Evolutionary conservation across 208 protist genomes (phyloP), one percentile per base, ranked within the genome.

Genomic region (Acanthamoeba culbertsoni): DNA sequence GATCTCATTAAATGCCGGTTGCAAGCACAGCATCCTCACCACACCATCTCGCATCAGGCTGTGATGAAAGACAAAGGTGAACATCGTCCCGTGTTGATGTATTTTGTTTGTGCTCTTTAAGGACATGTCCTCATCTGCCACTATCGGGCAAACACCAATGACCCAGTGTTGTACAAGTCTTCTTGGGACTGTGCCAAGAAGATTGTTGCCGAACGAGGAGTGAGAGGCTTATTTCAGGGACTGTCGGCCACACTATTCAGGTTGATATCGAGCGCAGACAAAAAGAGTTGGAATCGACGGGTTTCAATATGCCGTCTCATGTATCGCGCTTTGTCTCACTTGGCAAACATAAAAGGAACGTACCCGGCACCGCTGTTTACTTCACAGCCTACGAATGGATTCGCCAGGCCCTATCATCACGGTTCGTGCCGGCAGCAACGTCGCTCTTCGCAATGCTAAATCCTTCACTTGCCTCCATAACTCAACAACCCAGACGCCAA

Each of bases 381-480:
- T 92, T 92, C 43, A 92, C 88, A 6, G 48, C 63, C 18, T 92
- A 92, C 40, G 88, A 92, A 28, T n/a, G 6, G 46, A 6, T 92
- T n/a, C 88, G 88, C 2, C 88, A 62, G n/a, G n/a, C n/a, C 1
- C 33, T 45, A 42, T 57, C 55, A 7, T 23, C 73, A 2, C 43
- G 45, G 73, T 84, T 16, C 48, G 20, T 63, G 55, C 10, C 33
- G n/a, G n/a, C 53, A n/a, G 5, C n/a, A n/a, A 0, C 7, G 18
- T 26, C 3, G 6, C 18, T 46, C 12, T 46, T 23, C 42, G 2
- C 10, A 10, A n/a, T 46, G 10, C 37, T 23, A 33, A 3, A 18
- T 75, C 26, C 62, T 73, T 7, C 62, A 8, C 62, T 28, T 37
- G 10, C 62, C 62, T 26, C 23, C 33, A 33, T 73, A n/a, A 28